Conservation (phyloP, 1,139 yeast genomes). For the Taphrina deformans region DNA sequence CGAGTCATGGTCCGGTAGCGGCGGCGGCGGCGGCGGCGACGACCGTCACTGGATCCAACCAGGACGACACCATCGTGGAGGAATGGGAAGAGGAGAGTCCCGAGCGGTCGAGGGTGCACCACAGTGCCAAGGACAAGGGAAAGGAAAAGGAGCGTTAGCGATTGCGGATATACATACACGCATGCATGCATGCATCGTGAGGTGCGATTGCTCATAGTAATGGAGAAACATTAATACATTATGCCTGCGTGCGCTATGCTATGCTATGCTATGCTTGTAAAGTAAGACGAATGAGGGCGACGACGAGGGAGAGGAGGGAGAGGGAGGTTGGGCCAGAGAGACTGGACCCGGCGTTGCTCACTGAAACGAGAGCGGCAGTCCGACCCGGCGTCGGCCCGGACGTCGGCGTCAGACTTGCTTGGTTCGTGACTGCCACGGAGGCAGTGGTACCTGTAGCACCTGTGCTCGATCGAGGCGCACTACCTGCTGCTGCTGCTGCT, state of each 20-base stretch:
- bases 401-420: neutral
- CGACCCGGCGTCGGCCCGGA: neutral
- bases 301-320: neutral
- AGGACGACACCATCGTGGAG: neutral
- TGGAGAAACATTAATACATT: too few species aligned
- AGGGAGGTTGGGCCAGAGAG: neutral
- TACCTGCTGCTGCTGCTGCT: neutral
- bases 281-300: neutral
- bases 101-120: too few species aligned
- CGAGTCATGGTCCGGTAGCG: neutral
- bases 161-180: too few species aligned
- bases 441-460: neutral
- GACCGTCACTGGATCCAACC: neutral
- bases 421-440: neutral
- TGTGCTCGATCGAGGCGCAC: neutral
- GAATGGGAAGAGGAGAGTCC: neutral
- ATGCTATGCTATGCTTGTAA: too few species aligned
- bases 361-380: neutral
- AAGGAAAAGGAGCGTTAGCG: constrained; percentile 2
- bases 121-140: too few species aligned
- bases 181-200: too few species aligned
- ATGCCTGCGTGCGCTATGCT: too few species aligned
- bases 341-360: neutral
- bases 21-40: neutral
- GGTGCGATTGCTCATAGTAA: too few species aligned